Evolutionary conservation across 2,329 filamentous ascomycete species (phyloP), one percentile per base, ranked within the genome.

Genomic region (Beauveria sp.): DNA sequence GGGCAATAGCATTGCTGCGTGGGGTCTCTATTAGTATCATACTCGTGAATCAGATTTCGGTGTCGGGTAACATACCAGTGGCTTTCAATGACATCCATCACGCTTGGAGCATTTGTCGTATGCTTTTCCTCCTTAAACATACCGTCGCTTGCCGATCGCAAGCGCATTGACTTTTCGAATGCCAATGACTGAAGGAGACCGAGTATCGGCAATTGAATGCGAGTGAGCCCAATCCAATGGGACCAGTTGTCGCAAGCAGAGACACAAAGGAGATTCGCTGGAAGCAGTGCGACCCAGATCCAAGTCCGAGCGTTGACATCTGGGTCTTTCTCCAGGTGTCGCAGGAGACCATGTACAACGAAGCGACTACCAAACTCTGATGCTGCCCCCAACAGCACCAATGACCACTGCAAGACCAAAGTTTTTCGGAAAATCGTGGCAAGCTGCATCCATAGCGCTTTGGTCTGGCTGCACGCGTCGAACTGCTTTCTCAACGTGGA

Each of bases 191-290:
- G 49, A 53, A 60, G 48, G 5, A 60, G 49, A 7, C 57, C 40
- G 22, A 60, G 48, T 40, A 62, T 51, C 18, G 46, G 52, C 16
- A 62, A 16, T 24, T 51, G 38, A 18, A 57, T 43, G 3, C 42
- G 45, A n/a, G 54, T 45, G 10, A 52, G 45, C 1, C 52, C 46
- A 10, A 58, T 51, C 60, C 60, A 62, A 14, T 24, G 12, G 18
- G 48, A 43, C 53, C 52, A 51, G 12, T 62, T 62, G 6, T 34
- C 48, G 14, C 57, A 52, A 16, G 28, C 82, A 10, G 88, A 68
- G 3, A 74, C 45, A 73, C 80, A 83, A 69, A 89, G 86, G 14
- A 80, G 62, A 1, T 77, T 65, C 46, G 90, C 77, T 0, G 75
- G 68, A 43, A 71, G 71, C 64, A 79, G 80, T 68, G 88, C 83